A percentile compares a stretch with the other conserved stretches of the same genome.
Evolutionary conservation across 31 red algal species (phyloP).

Genomic region (Odonthalia washingtoniensis): DNA sequence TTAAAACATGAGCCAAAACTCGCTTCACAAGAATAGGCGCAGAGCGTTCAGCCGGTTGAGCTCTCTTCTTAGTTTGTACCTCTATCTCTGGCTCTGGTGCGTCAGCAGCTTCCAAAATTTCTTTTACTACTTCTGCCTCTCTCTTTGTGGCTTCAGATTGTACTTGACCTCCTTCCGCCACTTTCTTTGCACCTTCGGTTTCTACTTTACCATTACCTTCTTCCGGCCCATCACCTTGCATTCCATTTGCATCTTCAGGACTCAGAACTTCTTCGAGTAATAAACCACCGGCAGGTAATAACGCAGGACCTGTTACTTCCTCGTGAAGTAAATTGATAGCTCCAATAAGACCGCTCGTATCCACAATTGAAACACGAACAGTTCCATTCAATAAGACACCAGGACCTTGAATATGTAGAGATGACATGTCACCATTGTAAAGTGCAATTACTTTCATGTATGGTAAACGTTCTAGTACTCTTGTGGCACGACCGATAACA

Average conservation of each 20-base stretch:
- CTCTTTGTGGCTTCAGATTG: constrained; percentile 35
- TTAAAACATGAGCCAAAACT: constrained; percentile 66
- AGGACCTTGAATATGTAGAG: constrained; percentile 74
- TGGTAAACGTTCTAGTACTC: constrained; percentile 65
- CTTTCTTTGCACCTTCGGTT: constrained; percentile 9
- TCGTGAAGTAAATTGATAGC: constrained; percentile 81
- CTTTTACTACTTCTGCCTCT: constrained; percentile 26
- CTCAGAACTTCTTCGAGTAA: constrained; percentile 67
- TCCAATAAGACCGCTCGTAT: constrained; percentile 79
- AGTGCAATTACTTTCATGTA: constrained; percentile 78
- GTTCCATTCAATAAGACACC: constrained; percentile 78
- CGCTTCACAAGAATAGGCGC: not conserved
- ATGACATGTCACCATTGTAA: constrained; percentile 27
- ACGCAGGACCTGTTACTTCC: constrained; percentile 68
- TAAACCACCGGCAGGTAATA: constrained; percentile 76
- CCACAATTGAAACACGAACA: constrained; percentile 83
- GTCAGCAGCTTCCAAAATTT: constrained; percentile 49
- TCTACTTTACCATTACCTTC: not conserved
- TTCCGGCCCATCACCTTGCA: not conserved
- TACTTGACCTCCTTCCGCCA: constrained; percentile 23
- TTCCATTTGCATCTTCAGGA: not conserved
- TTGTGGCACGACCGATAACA: constrained; percentile 61
- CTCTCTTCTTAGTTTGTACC: no score
- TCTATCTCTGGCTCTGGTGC: not conserved
- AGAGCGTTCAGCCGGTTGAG: not conserved